Conservation (phyloP, 225 moss, liverwort and hornwort genomes). For the Sphagnum tenellum region DNA sequence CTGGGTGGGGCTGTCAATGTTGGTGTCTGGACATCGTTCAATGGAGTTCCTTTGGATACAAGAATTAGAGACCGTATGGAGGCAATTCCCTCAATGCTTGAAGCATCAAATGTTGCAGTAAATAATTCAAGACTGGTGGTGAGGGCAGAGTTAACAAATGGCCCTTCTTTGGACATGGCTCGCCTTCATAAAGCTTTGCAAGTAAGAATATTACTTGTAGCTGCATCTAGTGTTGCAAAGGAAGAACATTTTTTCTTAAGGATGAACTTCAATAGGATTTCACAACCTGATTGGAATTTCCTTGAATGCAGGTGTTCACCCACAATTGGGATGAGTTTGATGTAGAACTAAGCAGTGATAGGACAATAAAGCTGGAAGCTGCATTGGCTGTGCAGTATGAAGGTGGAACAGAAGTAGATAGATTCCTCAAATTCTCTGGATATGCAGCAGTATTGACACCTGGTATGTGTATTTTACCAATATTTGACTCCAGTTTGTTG, state of each 20-base stretch:
- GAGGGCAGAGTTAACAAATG: slow-evolving; percentile 26
- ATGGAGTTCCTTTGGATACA: slow-evolving; percentile 53
- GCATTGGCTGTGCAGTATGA: slow-evolving; percentile 36
- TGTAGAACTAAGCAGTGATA: slow-evolving; percentile 20
- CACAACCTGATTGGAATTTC: not conserved
- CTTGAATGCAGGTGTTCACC: slow-evolving; percentile 22
- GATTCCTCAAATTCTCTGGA: slow-evolving; percentile 28
- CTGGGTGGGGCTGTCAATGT: slow-evolving; percentile 12
- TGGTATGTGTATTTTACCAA: slow-evolving; percentile 17
- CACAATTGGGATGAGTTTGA: slow-evolving; percentile 15
- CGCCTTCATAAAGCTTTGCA: slow-evolving; percentile 54
- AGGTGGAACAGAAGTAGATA: slow-evolving; percentile 39
- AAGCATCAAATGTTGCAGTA: slow-evolving; percentile 7
- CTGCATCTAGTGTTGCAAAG: no score
- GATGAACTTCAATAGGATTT: no score
- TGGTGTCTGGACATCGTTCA: slow-evolving; percentile 63
- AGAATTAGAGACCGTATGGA: slow-evolving; percentile 44
- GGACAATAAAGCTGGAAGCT: slow-evolving; percentile 24
- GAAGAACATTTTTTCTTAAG: no score
- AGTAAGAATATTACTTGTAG: slow-evolving; percentile 17
- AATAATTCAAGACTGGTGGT: slow-evolving; percentile 12
- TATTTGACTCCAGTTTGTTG: no score
- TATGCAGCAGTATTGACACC: slow-evolving; percentile 55
- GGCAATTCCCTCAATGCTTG: slow-evolving; percentile 41
- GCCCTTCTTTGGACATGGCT: slow-evolving; percentile 38